phyloP scores from a whole-genome alignment of 1,284 basidiomycete species.

The Ceratobasidium sp. region DNA sequence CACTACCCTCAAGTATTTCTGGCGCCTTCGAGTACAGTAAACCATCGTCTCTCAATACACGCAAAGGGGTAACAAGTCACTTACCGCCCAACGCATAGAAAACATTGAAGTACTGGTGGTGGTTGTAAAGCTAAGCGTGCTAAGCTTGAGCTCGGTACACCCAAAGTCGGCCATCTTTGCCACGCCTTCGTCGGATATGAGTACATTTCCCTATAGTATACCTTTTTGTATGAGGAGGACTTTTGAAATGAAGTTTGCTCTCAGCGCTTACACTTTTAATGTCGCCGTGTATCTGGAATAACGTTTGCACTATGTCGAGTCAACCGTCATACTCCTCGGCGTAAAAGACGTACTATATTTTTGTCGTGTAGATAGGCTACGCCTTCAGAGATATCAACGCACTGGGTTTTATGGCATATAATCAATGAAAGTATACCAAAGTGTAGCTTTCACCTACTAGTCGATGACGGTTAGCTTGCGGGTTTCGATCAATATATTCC shows the following conservation, averaged over 20 bases:
- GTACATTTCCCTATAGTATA: constrained; percentile 14
- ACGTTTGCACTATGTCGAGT: not conserved
- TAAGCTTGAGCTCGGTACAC: not conserved
- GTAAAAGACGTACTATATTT: not conserved
- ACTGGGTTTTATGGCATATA: not conserved
- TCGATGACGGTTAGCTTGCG: not conserved
- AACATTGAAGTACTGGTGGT: not conserved
- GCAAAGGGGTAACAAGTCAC: not conserved
- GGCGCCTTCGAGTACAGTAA: not conserved
- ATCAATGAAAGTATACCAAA: not conserved
- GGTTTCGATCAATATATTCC: constrained; percentile 4
- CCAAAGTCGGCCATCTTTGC: constrained; percentile 30
- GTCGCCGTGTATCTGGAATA: constrained; percentile 23
- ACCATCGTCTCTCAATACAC: not conserved
- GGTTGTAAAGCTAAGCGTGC: constrained; percentile 8
- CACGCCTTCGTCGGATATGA: constrained; percentile 1
- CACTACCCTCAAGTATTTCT: not conserved
- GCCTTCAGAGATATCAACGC: constrained; percentile 7
- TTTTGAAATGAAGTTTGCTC: not conserved
- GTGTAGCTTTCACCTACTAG: not conserved
- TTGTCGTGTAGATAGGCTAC: constrained; percentile 14
- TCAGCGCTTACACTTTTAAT: constrained; percentile 19
- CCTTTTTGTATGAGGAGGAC: not conserved
- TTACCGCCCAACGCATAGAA: constrained; percentile 26
- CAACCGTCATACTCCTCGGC: not conserved